Base-by-base conservation (phyloP, 2,329 filamentous ascomycete genomes). In the Beauveria sp. region DNA sequence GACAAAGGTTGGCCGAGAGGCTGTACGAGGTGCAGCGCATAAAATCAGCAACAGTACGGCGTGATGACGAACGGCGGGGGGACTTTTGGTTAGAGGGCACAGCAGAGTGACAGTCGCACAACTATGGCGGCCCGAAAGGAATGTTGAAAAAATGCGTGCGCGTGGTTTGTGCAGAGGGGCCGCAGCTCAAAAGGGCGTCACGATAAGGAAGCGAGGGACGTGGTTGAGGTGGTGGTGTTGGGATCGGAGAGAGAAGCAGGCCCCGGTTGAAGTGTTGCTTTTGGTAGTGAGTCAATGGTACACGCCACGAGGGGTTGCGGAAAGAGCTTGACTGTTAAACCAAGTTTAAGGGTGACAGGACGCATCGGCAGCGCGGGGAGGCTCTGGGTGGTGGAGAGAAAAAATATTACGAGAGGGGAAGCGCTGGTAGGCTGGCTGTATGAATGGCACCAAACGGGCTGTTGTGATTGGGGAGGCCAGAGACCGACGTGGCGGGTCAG, bases 381-480 rank as follows among this genome's bases (percentile, higher is more conserved):
- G 22, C 31, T 59, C 43, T 26, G 24, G 42, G 16, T 51, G 49
- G 57, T 60, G 57, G 57, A 52, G 57, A 56, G 54, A 10, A 18
- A 26, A 26, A 43, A 26, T 34, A 49, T 60, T 24, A 60, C 26
- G 57, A 60, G 57, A 60, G 56, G 56, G 56, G 48, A 38, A 31
- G n/a, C 28, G 52, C 24, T 58, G 28, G 55, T n/a, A 54, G 51
- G 31, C 51, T 54, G 51, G n/a, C 45, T 48, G 45, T 26, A 16
- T 16, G 34, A 18, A 18, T 22, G 16, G 53, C 24, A 26, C 38
- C 42, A 20, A 18, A 45, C 34, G n/a, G 38, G 49, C 52, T 60
- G 57, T 38, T 60, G 57, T 60, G 57, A 60, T 60, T 60, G 57
- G 57, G 56, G 57, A 60, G 22, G 31, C 16, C 26, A 34, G 48